Evolutionary conservation across 495 filamentous ascomycete genomes (phyloP), one percentile per base, ranked within the genome.

Genomic region (Penicillium macrosclerotiorum): DNA sequence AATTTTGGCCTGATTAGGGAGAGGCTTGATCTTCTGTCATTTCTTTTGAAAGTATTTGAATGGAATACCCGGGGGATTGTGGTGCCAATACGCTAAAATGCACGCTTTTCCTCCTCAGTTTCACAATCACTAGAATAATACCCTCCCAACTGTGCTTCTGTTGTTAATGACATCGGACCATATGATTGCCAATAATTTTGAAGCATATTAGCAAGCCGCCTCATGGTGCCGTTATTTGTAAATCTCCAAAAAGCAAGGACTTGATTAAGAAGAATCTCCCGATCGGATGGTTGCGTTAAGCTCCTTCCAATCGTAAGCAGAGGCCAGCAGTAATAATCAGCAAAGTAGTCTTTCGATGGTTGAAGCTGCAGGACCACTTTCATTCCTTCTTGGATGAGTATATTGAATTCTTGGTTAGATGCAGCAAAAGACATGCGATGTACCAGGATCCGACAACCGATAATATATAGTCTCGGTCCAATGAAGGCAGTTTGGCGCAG

Each of bases 301-400:
- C 32, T 32, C 19, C 43, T 45, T 14, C 53, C 54, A 18, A 61
- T 20, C 0, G 46, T 41, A 1, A 52, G 32, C 8, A 62, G 35
- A 19, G 59, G 59, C 59, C 59, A 62, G 31, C 59, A 54, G 23
- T 62, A 62, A 38, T 62, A 62, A 20, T 62, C 54, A 4, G 59
- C 59, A 33, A 46, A 62, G 22, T 62, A 62, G 27, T 62, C 59
- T 3, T 31, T 26, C 1, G 25, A 35, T 3, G 59, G 54, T 14
- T 58, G 34, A 1, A 62, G 35, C 8, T 46, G 35, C 8, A 31
- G 30, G 16, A 53, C 49, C 1, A 50, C 18, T 2, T n/a, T 9
- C 25, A 62, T 45, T 0, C 29, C 54, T 24, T 58, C 48, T 8
- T 24, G 11, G 9, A 53, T 24, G 14, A 59, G 30, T 8, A 22